These are phyloP conservation scores for Sisymbrium irio DNA, from an alignment of 345 rosid species.

Conservation along the genomic window DNA sequence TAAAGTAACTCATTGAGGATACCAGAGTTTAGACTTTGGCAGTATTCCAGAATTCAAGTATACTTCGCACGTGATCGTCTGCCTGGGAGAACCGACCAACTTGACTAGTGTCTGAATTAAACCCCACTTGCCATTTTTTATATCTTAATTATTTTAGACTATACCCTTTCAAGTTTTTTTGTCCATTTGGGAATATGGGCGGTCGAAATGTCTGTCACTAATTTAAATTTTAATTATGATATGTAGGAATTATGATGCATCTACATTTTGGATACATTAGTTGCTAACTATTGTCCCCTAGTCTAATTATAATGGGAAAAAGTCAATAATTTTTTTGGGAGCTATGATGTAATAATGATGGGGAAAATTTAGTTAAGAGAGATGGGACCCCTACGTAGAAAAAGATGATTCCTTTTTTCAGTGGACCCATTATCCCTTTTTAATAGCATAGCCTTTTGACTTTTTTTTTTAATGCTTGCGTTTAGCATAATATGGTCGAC, in stretches of 20 bases:
- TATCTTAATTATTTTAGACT: neutral
- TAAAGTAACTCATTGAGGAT: neutral
- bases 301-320: neutral
- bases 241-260: neutral
- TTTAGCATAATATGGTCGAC: neutral
- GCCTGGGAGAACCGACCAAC: slow-evolving; percentile 26
- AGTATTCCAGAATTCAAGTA: slow-evolving; percentile 24
- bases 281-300: neutral
- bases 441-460: slow-evolving; percentile 13
- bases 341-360: slow-evolving; percentile 19
- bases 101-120: slow-evolving; percentile 28
- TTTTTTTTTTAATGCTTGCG: neutral
- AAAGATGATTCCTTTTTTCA: slow-evolving; percentile 22
- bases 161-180: neutral
- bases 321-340: neutral
- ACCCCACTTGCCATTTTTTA: slow-evolving; percentile 30
- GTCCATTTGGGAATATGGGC: slow-evolving; percentile 11
- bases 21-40: slow-evolving; percentile 20
- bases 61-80: slow-evolving; percentile 33
- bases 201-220: slow-evolving; percentile 13
- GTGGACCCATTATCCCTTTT: neutral
- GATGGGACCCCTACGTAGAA: slow-evolving; percentile 9
- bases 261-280: slow-evolving; percentile 7
- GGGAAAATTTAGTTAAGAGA: neutral
- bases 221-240: neutral